Conservation (phyloP, 2,329 filamentous ascomycete genomes). For the Akanthomyces muscarius region DNA sequence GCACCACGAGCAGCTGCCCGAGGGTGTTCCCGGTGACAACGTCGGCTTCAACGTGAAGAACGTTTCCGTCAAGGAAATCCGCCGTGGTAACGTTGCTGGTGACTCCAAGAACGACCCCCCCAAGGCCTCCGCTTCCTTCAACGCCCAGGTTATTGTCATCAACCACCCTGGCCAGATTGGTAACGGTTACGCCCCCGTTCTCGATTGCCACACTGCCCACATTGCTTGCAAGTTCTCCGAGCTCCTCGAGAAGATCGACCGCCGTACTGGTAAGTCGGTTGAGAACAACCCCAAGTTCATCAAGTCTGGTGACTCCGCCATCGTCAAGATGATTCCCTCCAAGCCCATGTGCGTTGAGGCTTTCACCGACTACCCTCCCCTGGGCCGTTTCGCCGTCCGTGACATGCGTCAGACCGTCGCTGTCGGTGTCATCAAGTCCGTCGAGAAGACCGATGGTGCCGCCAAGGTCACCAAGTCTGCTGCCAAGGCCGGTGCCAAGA, state of each 20-base stretch:
- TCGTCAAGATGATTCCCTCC: slow-evolving; percentile 99
- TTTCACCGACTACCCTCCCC: slow-evolving; percentile 99
- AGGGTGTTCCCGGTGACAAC: slow-evolving; percentile 99
- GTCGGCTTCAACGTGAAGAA: slow-evolving; percentile 99
- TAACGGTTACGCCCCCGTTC: slow-evolving; percentile 97
- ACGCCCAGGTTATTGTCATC: slow-evolving; percentile 99
- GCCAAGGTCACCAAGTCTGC: slow-evolving; percentile 71
- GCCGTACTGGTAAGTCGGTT: slow-evolving; percentile 97
- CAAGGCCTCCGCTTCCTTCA: slow-evolving; percentile 85
- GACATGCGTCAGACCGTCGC: slow-evolving; percentile 92
- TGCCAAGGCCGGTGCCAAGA: slow-evolving; percentile 66
- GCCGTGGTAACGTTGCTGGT: slow-evolving; percentile 99
- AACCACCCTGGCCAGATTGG: slow-evolving; percentile 99
- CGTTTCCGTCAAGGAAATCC: slow-evolving; percentile 99
- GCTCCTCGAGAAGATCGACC: slow-evolving; percentile 99
- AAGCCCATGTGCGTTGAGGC: slow-evolving; percentile 99
- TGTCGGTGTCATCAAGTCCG: slow-evolving; percentile 91
- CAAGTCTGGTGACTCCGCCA: slow-evolving; percentile 99
- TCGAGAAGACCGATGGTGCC: slow-evolving; percentile 59
- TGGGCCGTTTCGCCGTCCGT: slow-evolving; percentile 99
- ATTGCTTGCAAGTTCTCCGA: slow-evolving; percentile 99
- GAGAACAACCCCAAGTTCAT: slow-evolving; percentile 97
- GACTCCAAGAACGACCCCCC: slow-evolving; percentile 99
- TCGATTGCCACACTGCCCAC: slow-evolving; percentile 99
- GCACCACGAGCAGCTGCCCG: slow-evolving; percentile 97